phyloP scores from a whole-genome alignment of 768 basidiomycete genomes.

The Mrakia hoshinonis region DNA sequence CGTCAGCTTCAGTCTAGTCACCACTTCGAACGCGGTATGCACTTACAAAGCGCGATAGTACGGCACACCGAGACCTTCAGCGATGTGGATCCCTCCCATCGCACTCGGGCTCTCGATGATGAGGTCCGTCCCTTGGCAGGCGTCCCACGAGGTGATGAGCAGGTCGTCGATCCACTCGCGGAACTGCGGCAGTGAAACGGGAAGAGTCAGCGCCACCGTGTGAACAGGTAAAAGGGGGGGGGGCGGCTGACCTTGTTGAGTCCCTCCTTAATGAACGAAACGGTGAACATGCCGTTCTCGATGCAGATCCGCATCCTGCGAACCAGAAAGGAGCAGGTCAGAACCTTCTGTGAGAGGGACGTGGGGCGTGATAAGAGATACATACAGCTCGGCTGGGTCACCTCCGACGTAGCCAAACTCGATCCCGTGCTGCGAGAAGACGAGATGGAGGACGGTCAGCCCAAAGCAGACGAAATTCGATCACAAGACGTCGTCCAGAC shows the following conservation, averaged over 20 bases:
- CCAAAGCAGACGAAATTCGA: neutral
- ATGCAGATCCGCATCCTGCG: conserved; percentile 57
- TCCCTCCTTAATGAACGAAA: conserved; percentile 86
- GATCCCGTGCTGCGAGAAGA: conserved; percentile 67
- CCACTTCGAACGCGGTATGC: neutral
- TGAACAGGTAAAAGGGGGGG: too few relatives aligned
- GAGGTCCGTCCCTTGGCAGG: conserved; percentile 87
- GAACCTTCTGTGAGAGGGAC: neutral
- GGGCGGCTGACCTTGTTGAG: conserved; percentile 58
- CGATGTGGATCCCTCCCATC: conserved; percentile 95
- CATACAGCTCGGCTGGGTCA: conserved; percentile 77
- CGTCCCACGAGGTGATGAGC: conserved; percentile 88
- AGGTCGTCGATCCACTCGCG: conserved; percentile 97
- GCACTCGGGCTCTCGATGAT: conserved; percentile 92
- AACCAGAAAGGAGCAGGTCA: neutral
- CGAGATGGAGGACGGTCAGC: neutral
- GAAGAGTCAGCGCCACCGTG: neutral
- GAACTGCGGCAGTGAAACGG: conserved; percentile 51
- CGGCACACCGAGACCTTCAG: conserved; percentile 83
- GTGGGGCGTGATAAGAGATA: neutral
- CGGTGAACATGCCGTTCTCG: conserved; percentile 95
- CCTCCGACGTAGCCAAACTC: conserved; percentile 91
- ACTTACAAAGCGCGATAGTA: conserved; percentile 55
- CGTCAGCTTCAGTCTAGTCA: conserved; percentile 45
- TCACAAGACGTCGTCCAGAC: conserved; percentile 38